Evolutionary conservation across 2,329 filamentous ascomycete genomes (phyloP), one percentile per base, ranked within the genome.

Genomic region (Simplicillium aogashimaense): DNA sequence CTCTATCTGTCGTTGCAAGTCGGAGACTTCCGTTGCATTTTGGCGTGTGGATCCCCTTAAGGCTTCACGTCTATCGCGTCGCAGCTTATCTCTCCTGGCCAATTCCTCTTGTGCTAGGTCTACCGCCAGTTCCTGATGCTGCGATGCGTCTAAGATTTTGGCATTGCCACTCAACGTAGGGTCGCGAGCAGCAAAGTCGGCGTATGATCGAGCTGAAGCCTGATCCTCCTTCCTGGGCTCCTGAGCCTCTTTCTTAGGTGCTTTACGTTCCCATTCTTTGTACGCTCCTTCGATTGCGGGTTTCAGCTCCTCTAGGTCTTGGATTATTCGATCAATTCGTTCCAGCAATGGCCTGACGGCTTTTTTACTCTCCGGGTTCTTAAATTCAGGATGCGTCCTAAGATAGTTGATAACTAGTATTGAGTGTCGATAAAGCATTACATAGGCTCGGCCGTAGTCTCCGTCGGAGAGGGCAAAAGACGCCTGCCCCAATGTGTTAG

Each of bases 361-460:
- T 39, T 71, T 76, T 35, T 76, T 76, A 8, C 78, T 80, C 29
- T 82, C 76, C 9, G 76, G 71, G 7, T 78, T 72, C 49, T 76
- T 82, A 35, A 77, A 77, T 41, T 92, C 78, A 2, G 90, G 88
- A 51, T 97, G 92, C 2, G 67, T 72, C 1, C 76, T 72, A 8
- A 98, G 69, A 40, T 83, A 74, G 7, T 86, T 76, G 20, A 95
- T 67, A 17, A 95, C 76, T n/a, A 98, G 78, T 39, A 82, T 74
- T 9, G 87, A 87, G 63, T 94, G 88, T 50, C 92, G 81, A 57
- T 92, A 86, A n/a, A 94, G 76, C 43, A 97, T 78, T 40, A 95
- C 74, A 59, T 94, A 98, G 4, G 90, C 86, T 55, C 92, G 83
- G 51, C 88, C 78, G 47, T 87, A 78, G 61, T 95, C 89, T 53